Percentiles rank a stretch among this genome's conserved stretches.
Conservation (phyloP, 257 asterid genomes). For the Solanum chiquidenum region DNA sequence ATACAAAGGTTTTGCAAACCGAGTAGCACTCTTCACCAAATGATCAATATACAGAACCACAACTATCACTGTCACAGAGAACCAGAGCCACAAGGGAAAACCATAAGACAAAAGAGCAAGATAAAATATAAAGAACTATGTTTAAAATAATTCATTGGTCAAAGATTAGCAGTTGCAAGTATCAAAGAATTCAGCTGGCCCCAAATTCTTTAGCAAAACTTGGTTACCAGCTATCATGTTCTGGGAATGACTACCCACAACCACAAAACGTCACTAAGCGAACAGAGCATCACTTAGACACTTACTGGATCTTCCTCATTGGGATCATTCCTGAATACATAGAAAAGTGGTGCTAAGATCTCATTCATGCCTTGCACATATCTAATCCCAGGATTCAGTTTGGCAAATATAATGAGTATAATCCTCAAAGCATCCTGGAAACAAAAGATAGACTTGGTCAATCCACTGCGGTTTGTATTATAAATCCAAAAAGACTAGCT, state of each 20-base stretch:
- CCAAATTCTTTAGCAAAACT: background rate
- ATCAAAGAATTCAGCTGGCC: background rate
- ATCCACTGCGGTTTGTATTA: background rate
- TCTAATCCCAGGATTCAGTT: constrained; percentile 95
- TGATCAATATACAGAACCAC: background rate
- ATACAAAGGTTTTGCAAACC: background rate
- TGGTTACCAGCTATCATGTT: background rate
- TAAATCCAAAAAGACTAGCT: background rate
- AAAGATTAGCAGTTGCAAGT: background rate
- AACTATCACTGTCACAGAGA: background rate
- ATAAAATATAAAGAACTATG: background rate
- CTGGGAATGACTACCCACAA: background rate
- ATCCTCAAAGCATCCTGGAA: constrained; percentile 67
- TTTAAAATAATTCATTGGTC: background rate
- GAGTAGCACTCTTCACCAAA: background rate
- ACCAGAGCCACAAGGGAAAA: background rate
- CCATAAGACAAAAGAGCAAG: background rate
- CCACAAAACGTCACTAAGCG: background rate
- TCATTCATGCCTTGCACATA: constrained; percentile 99
- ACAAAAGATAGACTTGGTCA: background rate
- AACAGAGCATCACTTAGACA: constrained; percentile 6
- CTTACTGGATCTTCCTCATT: constrained; percentile 60
- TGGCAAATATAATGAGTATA: constrained; percentile 73
- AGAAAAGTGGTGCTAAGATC: constrained; percentile 76
- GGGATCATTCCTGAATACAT: constrained; percentile 73